These are phyloP conservation scores for Prunus davidiana DNA, from an alignment of 306 rosid species.

Conservation along the genomic window DNA sequence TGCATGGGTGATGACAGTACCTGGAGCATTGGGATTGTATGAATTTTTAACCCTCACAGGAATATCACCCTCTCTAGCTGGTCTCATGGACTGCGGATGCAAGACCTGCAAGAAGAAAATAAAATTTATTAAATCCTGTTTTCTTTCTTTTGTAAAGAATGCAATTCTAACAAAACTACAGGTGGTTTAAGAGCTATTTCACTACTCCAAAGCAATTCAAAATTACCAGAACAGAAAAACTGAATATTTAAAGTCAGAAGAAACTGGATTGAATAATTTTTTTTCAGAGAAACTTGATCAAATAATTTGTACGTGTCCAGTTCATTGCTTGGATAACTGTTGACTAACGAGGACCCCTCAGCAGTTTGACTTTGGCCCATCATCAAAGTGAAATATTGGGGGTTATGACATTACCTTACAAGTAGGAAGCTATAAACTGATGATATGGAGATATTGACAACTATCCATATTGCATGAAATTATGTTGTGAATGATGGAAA, in stretches of 20 bases:
- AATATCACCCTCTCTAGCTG: slow-evolving; percentile 94
- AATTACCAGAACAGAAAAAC: background rate
- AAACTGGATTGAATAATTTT: background rate
- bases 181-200: background rate
- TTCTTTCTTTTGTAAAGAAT: background rate
- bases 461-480: background rate
- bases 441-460: background rate
- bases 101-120: slow-evolving; percentile 56
- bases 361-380: background rate
- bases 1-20: slow-evolving; percentile 78
- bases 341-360: background rate
- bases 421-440: background rate
- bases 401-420: background rate
- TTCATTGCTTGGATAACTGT: background rate
- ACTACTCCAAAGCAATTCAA: background rate
- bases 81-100: slow-evolving; percentile 99
- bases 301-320: background rate
- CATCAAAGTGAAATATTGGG: background rate
- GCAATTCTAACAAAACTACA: background rate
- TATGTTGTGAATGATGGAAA: background rate
- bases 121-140: background rate
- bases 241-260: background rate
- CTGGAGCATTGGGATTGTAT: slow-evolving; percentile 91
- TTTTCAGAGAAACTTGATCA: no score
- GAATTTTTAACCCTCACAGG: slow-evolving; percentile 98